Percentiles rank a stretch among this genome's conserved stretches.
These are phyloP conservation scores for Coemansia sp. DNA, from an alignment of 192 early-diverging fungal species.

Conservation along the genomic window DNA sequence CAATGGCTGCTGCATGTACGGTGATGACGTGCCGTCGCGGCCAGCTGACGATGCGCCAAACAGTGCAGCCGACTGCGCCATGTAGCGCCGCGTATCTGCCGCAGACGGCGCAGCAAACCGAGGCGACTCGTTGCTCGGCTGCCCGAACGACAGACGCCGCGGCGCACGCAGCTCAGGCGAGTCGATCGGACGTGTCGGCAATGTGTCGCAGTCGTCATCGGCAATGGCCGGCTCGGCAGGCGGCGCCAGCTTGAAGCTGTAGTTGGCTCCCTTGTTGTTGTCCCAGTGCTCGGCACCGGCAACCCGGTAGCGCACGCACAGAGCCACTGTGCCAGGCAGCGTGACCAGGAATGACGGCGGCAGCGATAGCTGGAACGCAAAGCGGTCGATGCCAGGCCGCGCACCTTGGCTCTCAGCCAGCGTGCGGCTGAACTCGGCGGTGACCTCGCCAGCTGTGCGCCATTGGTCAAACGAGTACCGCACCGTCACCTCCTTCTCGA, in stretches of 20 bases:
- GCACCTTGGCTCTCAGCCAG: slow-evolving; percentile 47
- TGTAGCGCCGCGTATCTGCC: slow-evolving; percentile 50
- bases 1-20: background rate
- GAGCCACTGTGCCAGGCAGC: slow-evolving; percentile 55
- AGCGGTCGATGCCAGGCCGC: slow-evolving; percentile 65
- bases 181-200: slow-evolving; percentile 3
- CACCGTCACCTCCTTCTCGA: slow-evolving; percentile 77
- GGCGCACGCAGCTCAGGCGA: slow-evolving; percentile 23
- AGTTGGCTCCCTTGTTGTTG: slow-evolving; percentile 89
- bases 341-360: slow-evolving; percentile 28
- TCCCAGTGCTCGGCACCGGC: slow-evolving; percentile 83
- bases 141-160: slow-evolving; percentile 34
- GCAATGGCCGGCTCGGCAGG: slow-evolving; percentile 45
- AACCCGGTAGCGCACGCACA: slow-evolving; percentile 71
- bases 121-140: background rate
- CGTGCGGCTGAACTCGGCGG: slow-evolving; percentile 63
- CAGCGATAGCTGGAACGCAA: slow-evolving; percentile 67
- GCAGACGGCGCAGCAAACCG: slow-evolving; percentile 24
- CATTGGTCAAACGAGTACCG: slow-evolving; percentile 83
- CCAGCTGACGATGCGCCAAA: slow-evolving; percentile 20
- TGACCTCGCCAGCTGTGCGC: slow-evolving; percentile 67
- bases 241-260: slow-evolving; percentile 58
- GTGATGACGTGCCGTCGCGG: background rate
- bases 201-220: slow-evolving; percentile 38
- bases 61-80: slow-evolving; percentile 49